A percentile compares a stretch with the other conserved stretches of the same genome.
Conservation (phyloP, 495 filamentous ascomycete genomes). For the Penicillium ucsense region DNA sequence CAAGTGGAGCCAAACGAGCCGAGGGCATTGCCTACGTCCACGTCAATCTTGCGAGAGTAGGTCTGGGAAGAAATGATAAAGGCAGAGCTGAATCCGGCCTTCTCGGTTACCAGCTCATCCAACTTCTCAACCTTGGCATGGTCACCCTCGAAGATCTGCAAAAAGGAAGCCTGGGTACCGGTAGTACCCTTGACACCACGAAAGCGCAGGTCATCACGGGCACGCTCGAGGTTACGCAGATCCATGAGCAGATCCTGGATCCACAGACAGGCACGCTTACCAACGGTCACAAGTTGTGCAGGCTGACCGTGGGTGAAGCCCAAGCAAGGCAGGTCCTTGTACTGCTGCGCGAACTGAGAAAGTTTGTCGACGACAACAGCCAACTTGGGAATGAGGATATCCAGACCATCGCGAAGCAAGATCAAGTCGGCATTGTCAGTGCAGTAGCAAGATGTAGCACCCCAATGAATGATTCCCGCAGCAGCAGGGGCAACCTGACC, state of each 20-base stretch:
- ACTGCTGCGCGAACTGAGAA: constrained; percentile 61
- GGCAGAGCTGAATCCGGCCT: constrained; percentile 67
- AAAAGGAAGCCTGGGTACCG: constrained; percentile 70
- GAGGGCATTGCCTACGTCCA: constrained; percentile 70
- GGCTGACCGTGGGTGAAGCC: constrained; percentile 85
- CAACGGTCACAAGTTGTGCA: constrained; percentile 75
- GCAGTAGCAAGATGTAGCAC: constrained; percentile 54
- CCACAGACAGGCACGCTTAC: constrained; percentile 66
- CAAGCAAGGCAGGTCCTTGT: constrained; percentile 55
- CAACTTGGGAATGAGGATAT: constrained; percentile 75
- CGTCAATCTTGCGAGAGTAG: constrained; percentile 79
- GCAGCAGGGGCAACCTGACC: constrained; percentile 68
- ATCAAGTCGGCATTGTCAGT: constrained; percentile 90
- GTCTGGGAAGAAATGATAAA: constrained; percentile 74
- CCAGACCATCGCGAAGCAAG: constrained; percentile 62
- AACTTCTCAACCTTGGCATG: constrained; percentile 63
- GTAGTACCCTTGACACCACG: constrained; percentile 77
- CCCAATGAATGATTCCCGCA: constrained; percentile 81
- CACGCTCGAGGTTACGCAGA: constrained; percentile 68
- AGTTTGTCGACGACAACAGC: constrained; percentile 80
- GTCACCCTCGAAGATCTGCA: constrained; percentile 75
- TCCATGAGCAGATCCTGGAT: constrained; percentile 84
- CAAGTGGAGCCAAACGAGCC: constrained; percentile 75
- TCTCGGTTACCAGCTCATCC: constrained; percentile 69
- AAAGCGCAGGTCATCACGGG: constrained; percentile 66